Percentiles rank a stretch among this genome's conserved stretches.
These are phyloP conservation scores for Heliocybe sulcata DNA, from an alignment of 1,284 basidiomycete genomes.

Conservation along the genomic window DNA sequence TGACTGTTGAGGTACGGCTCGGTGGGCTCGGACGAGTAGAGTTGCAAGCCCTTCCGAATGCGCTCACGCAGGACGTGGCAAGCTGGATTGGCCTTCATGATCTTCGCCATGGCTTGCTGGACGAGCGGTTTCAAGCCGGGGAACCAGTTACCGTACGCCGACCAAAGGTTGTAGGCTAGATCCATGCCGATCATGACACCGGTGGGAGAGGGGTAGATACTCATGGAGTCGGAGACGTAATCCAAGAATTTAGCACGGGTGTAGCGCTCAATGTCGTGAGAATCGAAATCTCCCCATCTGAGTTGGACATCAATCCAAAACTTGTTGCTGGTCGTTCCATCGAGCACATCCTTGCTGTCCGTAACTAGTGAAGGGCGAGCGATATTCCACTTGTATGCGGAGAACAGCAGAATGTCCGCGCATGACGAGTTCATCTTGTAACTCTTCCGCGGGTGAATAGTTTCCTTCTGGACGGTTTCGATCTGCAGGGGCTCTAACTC, in stretches of 20 bases:
- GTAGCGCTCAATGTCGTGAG: slow-evolving; percentile 96
- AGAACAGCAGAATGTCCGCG: slow-evolving; percentile 96
- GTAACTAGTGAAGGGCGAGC: slow-evolving; percentile 93
- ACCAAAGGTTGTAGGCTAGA: slow-evolving; percentile 96
- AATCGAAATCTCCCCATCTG: slow-evolving; percentile 99
- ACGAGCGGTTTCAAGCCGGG: slow-evolving; percentile 97
- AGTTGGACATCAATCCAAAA: slow-evolving; percentile 99
- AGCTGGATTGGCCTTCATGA: slow-evolving; percentile 99
- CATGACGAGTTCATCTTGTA: slow-evolving; percentile 99
- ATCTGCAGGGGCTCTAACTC: slow-evolving; percentile 98
- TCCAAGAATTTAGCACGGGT: slow-evolving; percentile 97
- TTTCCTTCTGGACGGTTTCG: slow-evolving; percentile 99
- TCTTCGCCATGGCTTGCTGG: slow-evolving; percentile 99
- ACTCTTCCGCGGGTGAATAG: slow-evolving; percentile 98
- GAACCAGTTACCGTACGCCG: slow-evolving; percentile 99
- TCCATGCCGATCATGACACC: slow-evolving; percentile 99
- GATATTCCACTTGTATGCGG: slow-evolving; percentile 98
- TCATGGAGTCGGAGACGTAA: slow-evolving; percentile 93
- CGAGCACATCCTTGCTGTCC: slow-evolving; percentile 93
- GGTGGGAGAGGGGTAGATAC: slow-evolving; percentile 97
- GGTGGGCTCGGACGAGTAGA: slow-evolving; percentile 98
- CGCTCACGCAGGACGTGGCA: slow-evolving; percentile 97
- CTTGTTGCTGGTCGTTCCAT: slow-evolving; percentile 97
- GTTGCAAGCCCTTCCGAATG: slow-evolving; percentile 95
- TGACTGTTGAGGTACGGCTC: slow-evolving; percentile 97